A percentile compares a stretch with the other conserved stretches of the same genome.
Evolutionary conservation across 1,284 basidiomycete species (phyloP).

Genomic region (Golubevia sp.): DNA sequence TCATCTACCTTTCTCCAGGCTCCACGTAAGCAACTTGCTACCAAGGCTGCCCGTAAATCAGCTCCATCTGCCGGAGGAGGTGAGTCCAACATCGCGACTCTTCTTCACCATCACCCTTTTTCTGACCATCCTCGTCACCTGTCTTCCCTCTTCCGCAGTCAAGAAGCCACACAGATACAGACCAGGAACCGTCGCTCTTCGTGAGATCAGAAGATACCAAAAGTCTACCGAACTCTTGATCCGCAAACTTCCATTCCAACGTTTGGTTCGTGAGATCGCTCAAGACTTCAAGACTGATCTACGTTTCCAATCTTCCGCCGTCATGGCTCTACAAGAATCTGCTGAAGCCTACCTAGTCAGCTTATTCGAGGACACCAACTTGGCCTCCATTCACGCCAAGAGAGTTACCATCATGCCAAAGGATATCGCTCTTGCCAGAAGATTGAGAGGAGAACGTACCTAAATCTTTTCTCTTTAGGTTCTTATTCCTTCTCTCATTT

Average conservation of each 20-base stretch:
- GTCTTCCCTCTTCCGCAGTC: constrained; percentile 21
- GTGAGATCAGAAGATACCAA: constrained; percentile 75
- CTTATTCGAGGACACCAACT: constrained; percentile 76
- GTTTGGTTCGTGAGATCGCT: constrained; percentile 70
- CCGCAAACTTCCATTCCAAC: constrained; percentile 85
- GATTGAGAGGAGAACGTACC: constrained; percentile 87
- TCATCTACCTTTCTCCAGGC: constrained; percentile 64
- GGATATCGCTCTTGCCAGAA: constrained; percentile 92
- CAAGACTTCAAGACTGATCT: constrained; percentile 28
- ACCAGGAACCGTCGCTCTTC: constrained; percentile 61
- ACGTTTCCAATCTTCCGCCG: constrained; percentile 57
- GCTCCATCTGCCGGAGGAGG: constrained; percentile 80
- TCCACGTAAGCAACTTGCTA: constrained; percentile 86
- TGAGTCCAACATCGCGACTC: no score
- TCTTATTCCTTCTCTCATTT: no score
- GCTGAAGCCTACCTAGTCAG: constrained; percentile 76
- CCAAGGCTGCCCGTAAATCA: constrained; percentile 73
- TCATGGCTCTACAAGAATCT: constrained; percentile 55
- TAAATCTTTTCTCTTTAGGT: no score
- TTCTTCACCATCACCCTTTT: no score
- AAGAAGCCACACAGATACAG: constrained; percentile 62
- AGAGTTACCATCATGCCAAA: constrained; percentile 97
- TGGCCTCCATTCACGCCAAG: constrained; percentile 97
- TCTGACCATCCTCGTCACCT: no score
- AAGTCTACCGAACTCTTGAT: constrained; percentile 86